Conservation (phyloP, 257 asterid species). For the Osmanthus fragrans region DNA sequence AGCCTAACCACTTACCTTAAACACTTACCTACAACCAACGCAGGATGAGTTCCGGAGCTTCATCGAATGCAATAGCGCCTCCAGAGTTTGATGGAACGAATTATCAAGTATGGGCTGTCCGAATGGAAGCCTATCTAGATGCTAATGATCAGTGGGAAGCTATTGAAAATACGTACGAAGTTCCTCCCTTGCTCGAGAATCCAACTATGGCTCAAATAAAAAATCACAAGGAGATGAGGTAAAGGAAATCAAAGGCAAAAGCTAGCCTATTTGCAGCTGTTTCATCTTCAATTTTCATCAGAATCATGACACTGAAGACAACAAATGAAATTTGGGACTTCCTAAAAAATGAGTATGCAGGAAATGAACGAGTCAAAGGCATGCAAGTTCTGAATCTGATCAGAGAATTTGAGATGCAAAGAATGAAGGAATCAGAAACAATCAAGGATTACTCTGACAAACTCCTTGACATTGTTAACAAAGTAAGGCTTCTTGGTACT, state of each 20-base stretch:
- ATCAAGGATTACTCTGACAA: background rate
- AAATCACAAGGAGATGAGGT: background rate
- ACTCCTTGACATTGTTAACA: background rate
- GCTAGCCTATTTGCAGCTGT: background rate
- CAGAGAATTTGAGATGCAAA: background rate
- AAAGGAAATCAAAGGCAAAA: too few species aligned
- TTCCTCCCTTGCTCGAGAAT: background rate
- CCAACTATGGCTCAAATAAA: slow-evolving; percentile 13
- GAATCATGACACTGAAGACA: background rate
- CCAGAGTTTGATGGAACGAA: too few species aligned
- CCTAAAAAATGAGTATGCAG: background rate
- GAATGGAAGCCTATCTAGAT: too few species aligned
- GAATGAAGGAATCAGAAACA: slow-evolving; percentile 3
- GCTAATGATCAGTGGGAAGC: slow-evolving; percentile 2
- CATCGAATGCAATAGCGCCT: too few species aligned
- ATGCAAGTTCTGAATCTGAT: slow-evolving; percentile 4
- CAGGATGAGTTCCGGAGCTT: too few species aligned
- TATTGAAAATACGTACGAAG: slow-evolving; percentile 10
- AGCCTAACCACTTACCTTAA: too few species aligned
- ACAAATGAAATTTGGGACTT: background rate
- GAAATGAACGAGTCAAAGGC: background rate
- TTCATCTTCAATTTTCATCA: background rate
- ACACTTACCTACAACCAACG: too few species aligned
- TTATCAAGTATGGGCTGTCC: too few species aligned
- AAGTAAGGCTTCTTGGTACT: background rate